Percentiles rank a stretch among this genome's conserved stretches.
phyloP scores from a whole-genome alignment of 1,284 basidiomycete genomes.

The Apiotrichum montevideense region DNA sequence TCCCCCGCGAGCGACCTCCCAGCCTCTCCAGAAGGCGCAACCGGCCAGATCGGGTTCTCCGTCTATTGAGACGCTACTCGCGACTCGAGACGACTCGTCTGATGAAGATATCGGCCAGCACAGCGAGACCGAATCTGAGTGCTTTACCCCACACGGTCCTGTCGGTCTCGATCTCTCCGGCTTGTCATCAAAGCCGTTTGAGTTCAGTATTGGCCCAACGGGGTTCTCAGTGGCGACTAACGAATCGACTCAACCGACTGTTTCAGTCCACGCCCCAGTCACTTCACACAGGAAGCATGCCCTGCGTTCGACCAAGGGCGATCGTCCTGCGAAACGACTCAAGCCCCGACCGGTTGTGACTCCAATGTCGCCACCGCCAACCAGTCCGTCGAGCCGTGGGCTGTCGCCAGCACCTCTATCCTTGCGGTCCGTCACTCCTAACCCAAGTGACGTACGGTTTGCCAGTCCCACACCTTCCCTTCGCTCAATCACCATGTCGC shows the following conservation, averaged over 20 bases:
- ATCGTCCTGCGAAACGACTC: not conserved
- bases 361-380: conserved; percentile 5
- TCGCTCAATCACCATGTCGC: conserved; percentile 10
- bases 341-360: not conserved
- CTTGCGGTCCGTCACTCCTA: not conserved
- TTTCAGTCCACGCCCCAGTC: not conserved
- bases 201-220: conserved; percentile 27
- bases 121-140: conserved; percentile 11
- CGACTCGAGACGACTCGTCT: conserved; percentile 21
- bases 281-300: no score
- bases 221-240: conserved; percentile 17
- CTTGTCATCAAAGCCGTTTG: conserved; percentile 13
- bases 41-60: conserved; percentile 2
- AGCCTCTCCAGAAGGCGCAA: not conserved
- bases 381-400: not conserved
- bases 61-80: conserved; percentile 22
- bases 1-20: not conserved
- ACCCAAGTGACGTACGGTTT: not conserved
- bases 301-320: not conserved
- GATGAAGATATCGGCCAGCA: conserved; percentile 18
- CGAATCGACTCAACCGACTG: not conserved
- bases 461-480: conserved; percentile 5
- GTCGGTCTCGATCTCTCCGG: not conserved
- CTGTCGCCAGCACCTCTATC: not conserved
- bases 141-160: not conserved